Percentiles rank a stretch among this genome's conserved stretches.
phyloP scores from a whole-genome alignment of 2,329 filamentous ascomycete genomes.

The Verticillium nonalfalfae region DNA sequence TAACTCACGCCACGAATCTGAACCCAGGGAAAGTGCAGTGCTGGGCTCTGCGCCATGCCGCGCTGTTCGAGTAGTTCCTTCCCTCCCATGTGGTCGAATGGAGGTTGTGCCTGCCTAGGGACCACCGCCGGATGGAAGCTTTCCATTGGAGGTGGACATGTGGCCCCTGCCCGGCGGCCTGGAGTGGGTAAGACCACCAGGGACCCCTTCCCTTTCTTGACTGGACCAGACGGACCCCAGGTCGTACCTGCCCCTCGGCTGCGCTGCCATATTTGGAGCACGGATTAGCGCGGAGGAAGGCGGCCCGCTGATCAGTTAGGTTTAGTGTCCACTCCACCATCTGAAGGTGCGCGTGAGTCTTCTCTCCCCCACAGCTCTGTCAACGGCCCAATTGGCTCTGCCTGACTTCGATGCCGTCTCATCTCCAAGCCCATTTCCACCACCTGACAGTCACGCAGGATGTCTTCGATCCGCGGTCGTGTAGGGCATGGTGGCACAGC shows the following conservation, averaged over 20 bases:
- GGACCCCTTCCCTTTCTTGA: background rate
- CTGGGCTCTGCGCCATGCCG: background rate
- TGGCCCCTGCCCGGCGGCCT: background rate
- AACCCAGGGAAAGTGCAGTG: no score
- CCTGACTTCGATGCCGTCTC: background rate
- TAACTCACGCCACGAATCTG: background rate
- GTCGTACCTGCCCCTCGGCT: constrained; percentile 1
- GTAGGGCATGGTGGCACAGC: no score
- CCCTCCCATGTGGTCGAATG: background rate
- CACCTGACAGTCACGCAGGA: background rate
- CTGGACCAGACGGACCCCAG: background rate
- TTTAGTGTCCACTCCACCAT: background rate
- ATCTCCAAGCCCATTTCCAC: background rate
- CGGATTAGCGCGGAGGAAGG: constrained; percentile 12
- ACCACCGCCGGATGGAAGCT: background rate
- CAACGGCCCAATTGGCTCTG: background rate
- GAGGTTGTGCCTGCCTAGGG: background rate
- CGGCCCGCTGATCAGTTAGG: constrained; percentile 13
- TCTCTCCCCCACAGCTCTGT: background rate
- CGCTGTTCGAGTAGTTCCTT: background rate
- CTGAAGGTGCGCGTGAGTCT: background rate
- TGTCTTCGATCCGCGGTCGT: background rate
- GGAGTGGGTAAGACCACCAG: background rate
- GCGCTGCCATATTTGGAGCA: constrained; percentile 1
- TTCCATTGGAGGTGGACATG: background rate